These are phyloP conservation scores for Sporothrix brasiliensis DNA, from an alignment of 2,329 filamentous ascomycete genomes.

Conservation along the genomic window DNA sequence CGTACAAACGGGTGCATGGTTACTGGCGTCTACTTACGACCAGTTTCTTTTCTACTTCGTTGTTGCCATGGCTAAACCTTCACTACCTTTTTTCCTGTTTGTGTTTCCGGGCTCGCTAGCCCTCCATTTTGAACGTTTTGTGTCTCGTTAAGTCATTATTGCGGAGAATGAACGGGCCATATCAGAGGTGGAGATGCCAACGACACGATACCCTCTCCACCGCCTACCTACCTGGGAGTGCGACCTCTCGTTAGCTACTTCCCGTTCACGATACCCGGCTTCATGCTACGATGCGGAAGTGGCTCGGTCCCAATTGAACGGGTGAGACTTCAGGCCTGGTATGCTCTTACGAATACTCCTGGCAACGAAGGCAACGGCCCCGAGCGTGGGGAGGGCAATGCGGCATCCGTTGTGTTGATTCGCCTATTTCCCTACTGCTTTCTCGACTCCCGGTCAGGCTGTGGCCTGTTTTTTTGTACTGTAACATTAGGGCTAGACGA, in stretches of 20 bases:
- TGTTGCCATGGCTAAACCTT: background rate
- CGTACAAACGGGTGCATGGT: background rate
- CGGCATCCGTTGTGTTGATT: background rate
- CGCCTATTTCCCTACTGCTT: too few relatives aligned
- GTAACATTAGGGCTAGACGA: slow-evolving; percentile 13
- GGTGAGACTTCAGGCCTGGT: background rate
- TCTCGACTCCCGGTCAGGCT: background rate
- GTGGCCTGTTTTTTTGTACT: slow-evolving; percentile 17
- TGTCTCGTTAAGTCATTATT: background rate
- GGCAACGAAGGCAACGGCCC: background rate
- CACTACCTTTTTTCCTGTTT: background rate
- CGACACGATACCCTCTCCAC: background rate
- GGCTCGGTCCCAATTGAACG: background rate
- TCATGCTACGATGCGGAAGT: background rate
- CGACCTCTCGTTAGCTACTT: background rate
- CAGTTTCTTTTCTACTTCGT: background rate
- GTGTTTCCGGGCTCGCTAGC: background rate
- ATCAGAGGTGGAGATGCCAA: background rate
- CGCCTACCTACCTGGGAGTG: background rate
- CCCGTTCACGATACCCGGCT: slow-evolving; percentile 19
- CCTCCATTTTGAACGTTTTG: background rate
- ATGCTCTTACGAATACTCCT: background rate
- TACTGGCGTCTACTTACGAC: background rate
- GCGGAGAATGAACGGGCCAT: slow-evolving; percentile 1
- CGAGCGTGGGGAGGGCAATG: slow-evolving; percentile 1